Evolutionary conservation across 768 basidiomycete species (phyloP).

Genomic region (Chalciporus piperatus): DNA sequence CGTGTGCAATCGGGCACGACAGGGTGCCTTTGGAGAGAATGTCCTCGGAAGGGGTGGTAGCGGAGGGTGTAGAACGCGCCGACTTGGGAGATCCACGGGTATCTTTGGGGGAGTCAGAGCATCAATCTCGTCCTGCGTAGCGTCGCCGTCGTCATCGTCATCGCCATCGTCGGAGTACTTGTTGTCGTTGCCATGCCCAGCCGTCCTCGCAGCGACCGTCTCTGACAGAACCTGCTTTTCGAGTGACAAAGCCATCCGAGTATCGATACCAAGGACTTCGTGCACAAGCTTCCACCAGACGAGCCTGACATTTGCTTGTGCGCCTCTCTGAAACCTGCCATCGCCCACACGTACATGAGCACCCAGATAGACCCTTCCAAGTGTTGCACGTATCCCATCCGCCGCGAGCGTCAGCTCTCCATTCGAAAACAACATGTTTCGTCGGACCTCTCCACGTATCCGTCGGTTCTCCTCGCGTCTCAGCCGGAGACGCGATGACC

Average conservation of each 20-base stretch:
- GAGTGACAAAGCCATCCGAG: constrained; percentile 33
- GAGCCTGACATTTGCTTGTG: constrained; percentile 39
- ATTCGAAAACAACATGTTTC: constrained; percentile 57
- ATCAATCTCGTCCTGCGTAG: neutral
- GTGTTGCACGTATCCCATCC: constrained; percentile 38
- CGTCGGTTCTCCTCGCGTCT: constrained; percentile 36
- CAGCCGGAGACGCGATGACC: constrained; percentile 64
- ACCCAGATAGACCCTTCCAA: constrained; percentile 54
- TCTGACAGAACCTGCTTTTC: constrained; percentile 14
- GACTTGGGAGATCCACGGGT: constrained; percentile 17
- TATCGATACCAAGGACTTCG: constrained; percentile 42
- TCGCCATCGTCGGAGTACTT: neutral
- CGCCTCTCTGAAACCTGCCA: constrained; percentile 51
- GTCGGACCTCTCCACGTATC: constrained; percentile 48
- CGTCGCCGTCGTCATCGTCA: neutral
- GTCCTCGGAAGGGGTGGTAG: constrained; percentile 23
- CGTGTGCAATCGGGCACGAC: constrained; percentile 40
- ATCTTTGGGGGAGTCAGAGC: constrained; percentile 17
- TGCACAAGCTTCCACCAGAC: constrained; percentile 61
- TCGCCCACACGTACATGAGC: constrained; percentile 71
- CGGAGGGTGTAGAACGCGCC: constrained; percentile 26
- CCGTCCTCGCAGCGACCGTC: neutral
- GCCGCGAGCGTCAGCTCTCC: constrained; percentile 43
- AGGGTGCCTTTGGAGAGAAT: constrained; percentile 24
- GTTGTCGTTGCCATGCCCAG: neutral